Evolutionary conservation across 1,284 basidiomycete species (phyloP).

Genomic region (Sporisorium exsertum): DNA sequence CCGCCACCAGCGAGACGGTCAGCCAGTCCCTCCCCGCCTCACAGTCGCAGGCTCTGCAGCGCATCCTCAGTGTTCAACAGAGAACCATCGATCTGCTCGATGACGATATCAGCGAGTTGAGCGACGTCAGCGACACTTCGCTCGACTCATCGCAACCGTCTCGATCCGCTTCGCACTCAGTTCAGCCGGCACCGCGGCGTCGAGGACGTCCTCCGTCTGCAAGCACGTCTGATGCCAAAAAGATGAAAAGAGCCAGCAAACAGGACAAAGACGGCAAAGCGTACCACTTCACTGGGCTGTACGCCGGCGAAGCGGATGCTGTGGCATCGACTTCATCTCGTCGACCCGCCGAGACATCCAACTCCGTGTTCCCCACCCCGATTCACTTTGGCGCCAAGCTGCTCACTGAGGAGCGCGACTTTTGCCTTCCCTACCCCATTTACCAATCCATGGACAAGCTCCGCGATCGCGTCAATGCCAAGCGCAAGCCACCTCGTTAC

Average conservation of each 20-base stretch:
- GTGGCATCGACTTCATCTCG: conserved; percentile 22
- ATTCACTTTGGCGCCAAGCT: conserved; percentile 51
- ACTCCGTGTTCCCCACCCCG: conserved; percentile 30
- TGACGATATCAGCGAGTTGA: conserved; percentile 35
- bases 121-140: conserved; percentile 30
- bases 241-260: conserved; percentile 27
- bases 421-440: conserved; percentile 46
- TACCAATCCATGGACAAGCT: conserved; percentile 37
- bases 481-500: conserved; percentile 58
- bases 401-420: conserved; percentile 52
- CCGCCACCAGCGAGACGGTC: not conserved
- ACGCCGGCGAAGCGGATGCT: conserved; percentile 46
- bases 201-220: conserved; percentile 14
- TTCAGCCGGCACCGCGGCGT: conserved; percentile 2
- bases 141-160: conserved; percentile 19
- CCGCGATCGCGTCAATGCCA: conserved; percentile 50
- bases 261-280: conserved; percentile 40
- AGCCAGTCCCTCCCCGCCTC: not conserved
- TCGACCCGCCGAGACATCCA: conserved; percentile 5
- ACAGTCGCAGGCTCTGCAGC: not conserved
- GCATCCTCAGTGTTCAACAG: not conserved
- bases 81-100: conserved; percentile 31
- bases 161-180: conserved; percentile 8
- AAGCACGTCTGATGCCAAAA: conserved; percentile 13
- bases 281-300: conserved; percentile 36